These are phyloP conservation scores for Bothriochloa decipiens DNA, from an alignment of 176 grass and related monocot species.

Conservation along the genomic window DNA sequence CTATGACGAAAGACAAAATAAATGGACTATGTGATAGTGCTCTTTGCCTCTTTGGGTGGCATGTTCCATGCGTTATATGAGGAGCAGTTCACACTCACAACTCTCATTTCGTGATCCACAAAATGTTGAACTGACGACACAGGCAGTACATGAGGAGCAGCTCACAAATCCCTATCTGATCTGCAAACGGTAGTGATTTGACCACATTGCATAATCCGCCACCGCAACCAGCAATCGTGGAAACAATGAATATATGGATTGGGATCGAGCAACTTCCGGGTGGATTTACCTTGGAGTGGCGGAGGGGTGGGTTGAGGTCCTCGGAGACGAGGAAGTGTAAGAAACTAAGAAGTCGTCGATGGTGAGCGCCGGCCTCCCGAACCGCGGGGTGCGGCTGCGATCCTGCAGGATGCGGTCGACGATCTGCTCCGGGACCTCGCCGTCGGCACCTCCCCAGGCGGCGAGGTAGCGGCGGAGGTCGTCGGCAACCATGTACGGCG, in stretches of 20 bases:
- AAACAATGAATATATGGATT: background rate
- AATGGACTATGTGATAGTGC: slow-evolving; percentile 6
- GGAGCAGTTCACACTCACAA: background rate
- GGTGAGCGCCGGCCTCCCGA: slow-evolving; percentile 55
- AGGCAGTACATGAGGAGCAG: background rate
- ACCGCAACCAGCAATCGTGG: background rate
- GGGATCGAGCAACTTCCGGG: background rate
- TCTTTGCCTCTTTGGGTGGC: background rate
- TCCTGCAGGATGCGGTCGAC: slow-evolving; percentile 59
- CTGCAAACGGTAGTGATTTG: background rate
- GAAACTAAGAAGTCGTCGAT: slow-evolving; percentile 85
- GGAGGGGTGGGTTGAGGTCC: slow-evolving; percentile 76
- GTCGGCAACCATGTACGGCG: slow-evolving; percentile 61
- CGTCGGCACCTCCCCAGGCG: slow-evolving; percentile 37
- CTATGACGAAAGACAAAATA: background rate
- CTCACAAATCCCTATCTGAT: background rate
- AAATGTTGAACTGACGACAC: background rate
- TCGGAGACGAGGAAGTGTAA: slow-evolving; percentile 74
- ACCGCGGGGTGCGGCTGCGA: slow-evolving; percentile 52
- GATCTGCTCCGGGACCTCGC: slow-evolving; percentile 55
- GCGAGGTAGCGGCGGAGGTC: slow-evolving; percentile 73
- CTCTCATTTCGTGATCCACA: background rate
- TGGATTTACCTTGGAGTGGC: slow-evolving; percentile 44
- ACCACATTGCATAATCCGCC: background rate
- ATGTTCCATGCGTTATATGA: background rate